These are phyloP conservation scores for Xylariaceae sp. DNA, from an alignment of 2,329 filamentous ascomycete species.

Conservation along the genomic window DNA sequence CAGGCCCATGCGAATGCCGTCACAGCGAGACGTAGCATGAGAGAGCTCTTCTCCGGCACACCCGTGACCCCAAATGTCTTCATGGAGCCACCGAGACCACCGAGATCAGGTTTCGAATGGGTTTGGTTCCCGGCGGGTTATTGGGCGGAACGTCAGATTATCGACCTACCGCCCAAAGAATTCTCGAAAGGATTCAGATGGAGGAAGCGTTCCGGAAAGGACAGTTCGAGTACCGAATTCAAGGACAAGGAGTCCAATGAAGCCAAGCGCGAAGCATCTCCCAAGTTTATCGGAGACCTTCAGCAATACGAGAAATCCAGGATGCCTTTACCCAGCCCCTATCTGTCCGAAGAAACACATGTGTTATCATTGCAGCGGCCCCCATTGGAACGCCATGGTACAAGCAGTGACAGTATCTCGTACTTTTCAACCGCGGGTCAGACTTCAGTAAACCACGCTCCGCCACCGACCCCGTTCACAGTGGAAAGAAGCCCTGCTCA, in stretches of 20 bases:
- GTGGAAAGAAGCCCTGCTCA: neutral
- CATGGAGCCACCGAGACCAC: constrained; percentile 51
- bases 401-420: constrained; percentile 9
- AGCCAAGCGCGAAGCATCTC: constrained; percentile 4
- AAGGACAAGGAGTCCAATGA: constrained; percentile 4
- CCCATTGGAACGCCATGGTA: constrained; percentile 12
- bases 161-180: constrained; percentile 23
- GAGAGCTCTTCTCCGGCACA: constrained; percentile 11
- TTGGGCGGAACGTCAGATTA: constrained; percentile 55
- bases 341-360: constrained; percentile 19
- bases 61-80: constrained; percentile 14
- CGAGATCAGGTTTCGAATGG: constrained; percentile 54
- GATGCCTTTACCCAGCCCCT: constrained; percentile 15
- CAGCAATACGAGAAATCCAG: neutral
- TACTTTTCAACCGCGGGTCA: neutral
- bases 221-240: constrained; percentile 18
- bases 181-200: constrained; percentile 36
- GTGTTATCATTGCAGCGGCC: constrained; percentile 17
- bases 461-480: neutral
- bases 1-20: neutral
- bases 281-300: neutral
- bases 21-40: constrained; percentile 9
- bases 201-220: constrained; percentile 31
- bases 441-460: too few species aligned
- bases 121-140: constrained; percentile 61